Evolutionary conservation across 768 basidiomycete species (phyloP), one percentile per base, ranked within the genome.

Genomic region (Kwoniella dejecticola): DNA sequence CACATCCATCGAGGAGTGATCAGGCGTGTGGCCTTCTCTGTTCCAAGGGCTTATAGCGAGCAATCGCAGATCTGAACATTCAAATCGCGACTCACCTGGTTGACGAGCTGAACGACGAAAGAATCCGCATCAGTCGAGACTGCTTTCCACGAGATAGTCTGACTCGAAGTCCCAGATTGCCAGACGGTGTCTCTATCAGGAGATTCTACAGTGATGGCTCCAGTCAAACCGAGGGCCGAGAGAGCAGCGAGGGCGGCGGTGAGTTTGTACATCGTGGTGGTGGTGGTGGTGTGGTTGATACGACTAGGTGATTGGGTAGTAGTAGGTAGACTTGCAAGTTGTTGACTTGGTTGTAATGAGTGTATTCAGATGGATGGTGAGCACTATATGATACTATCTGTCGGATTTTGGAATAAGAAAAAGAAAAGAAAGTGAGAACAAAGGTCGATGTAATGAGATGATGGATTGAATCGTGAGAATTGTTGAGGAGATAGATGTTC

Each of bases 31-130:
- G 17, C 17, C 17, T 38, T 8, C 36, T 8, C 17, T 38, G 8
- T 17, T 8, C 36, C 17, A 8, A 8, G 8, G 8, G 17, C 36
- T 8, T 17, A 38, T 8, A 38, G 17, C 36, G 17, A 38, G 36
- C 8, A 38, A 38, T 23, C 15, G 46, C 10, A 4, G 12, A 29
- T 17, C 0, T 2, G 4, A 47, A 1, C 0, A 21, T 40, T n/a
- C 33, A 6, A 10, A 12, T 17, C 23, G 0, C 24, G 44, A 68
- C 68, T 70, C 29, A 46, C 89, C 73, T 82, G 76, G 80, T 89
- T 89, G 63, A 82, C 83, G 47, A 94, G 82, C 50, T 90, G 80
- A 48, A 83, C 82, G 13, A 88, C 84, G 77, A 92, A 91, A 79
- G 84, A 89, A 52, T 58, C 24, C 0, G 83, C 79, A 73, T 94